Base-by-base conservation (phyloP, 768 basidiomycete species). In the Tephrocybe sp. region DNA sequence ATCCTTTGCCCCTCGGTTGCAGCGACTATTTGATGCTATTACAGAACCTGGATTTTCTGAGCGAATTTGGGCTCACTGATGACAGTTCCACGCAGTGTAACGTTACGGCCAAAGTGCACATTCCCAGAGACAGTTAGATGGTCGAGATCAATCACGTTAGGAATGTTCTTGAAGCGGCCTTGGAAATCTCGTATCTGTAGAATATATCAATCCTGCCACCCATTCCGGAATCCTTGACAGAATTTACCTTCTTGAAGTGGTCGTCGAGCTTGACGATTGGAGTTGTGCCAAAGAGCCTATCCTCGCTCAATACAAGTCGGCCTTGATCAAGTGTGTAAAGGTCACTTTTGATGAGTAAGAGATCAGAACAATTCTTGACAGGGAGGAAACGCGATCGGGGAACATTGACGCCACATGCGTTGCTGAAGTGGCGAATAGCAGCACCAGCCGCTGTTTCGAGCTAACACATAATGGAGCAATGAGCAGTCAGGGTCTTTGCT, bases 261-360 rank as follows among this genome's bases (percentile, higher is more conserved):
- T 88, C 85, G 44, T 88, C 88, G 43, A 92, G 78, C 73, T 91
- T 91, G 76, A 93, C 83, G 36, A 91, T 85, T 6, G 90, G 91
- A 34, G 84, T 78, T 20, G 76, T 80, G 44, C 70, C 75, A 63
- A 90, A 89, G 74, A 85, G 80, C 53, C 85, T 70, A 12, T 74
- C 69, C 56, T 76, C 75, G 63, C 80, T 86, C 74, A 91, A 83
- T 52, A 85, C 75, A 46, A 89, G 76, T 51, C 79, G 80, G 6
- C 89, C 88, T 60, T 90, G 81, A 69, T 83, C 71, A 43, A 92
- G 74, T 45, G 81, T 81, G 72, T 91, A 93, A 50, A 92, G 77
- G 65, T 90, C 85, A 44, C 82, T 84, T 69, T 85, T 90, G 70
- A 88, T 83, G 56, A 90, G 70, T 34, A 91, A 74, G 51, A 90